Percentiles rank a stretch among this genome's conserved stretches.
Conservation (phyloP, 2,329 filamentous ascomycete species). For the Penicillium vulpinum region DNA sequence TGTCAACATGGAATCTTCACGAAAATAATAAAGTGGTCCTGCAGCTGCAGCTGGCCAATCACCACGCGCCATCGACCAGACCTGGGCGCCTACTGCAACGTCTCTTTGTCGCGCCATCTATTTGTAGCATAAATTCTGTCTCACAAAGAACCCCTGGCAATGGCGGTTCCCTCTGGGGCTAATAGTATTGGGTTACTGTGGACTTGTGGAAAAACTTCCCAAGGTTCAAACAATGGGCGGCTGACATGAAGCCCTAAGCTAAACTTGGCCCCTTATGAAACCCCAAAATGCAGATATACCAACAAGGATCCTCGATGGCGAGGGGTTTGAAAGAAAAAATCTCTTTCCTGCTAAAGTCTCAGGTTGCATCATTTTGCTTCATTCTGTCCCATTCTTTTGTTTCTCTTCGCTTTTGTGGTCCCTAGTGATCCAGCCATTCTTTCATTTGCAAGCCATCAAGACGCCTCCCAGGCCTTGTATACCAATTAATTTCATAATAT, state of each 20-base stretch:
- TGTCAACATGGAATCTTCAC: constrained; percentile 1
- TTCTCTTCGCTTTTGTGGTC: background rate
- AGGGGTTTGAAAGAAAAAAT: background rate
- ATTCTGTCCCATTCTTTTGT: constrained; percentile 9
- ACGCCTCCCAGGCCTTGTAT: constrained; percentile 2
- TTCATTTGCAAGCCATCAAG: constrained; percentile 10
- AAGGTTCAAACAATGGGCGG: constrained; percentile 2
- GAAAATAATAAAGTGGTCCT: constrained; percentile 3
- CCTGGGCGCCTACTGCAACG: constrained; percentile 12
- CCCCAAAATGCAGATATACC: constrained; percentile 6
- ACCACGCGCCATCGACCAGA: background rate
- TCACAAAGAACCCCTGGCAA: constrained; percentile 14
- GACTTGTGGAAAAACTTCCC: background rate
- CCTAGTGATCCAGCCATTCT: constrained; percentile 1
- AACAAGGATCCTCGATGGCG: background rate
- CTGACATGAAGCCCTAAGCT: constrained; percentile 7
- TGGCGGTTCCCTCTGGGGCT: background rate
- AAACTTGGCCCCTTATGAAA: background rate
- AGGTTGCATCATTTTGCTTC: constrained; percentile 10
- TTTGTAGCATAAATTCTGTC: constrained; percentile 10
- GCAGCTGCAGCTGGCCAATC: constrained; percentile 7
- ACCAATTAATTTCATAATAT: background rate
- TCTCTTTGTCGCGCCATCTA: constrained; percentile 16
- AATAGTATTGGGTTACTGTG: background rate
- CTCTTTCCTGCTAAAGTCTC: background rate